These are phyloP conservation scores for Eucalyptus victrix DNA, from an alignment of 345 rosid species.

Conservation along the genomic window DNA sequence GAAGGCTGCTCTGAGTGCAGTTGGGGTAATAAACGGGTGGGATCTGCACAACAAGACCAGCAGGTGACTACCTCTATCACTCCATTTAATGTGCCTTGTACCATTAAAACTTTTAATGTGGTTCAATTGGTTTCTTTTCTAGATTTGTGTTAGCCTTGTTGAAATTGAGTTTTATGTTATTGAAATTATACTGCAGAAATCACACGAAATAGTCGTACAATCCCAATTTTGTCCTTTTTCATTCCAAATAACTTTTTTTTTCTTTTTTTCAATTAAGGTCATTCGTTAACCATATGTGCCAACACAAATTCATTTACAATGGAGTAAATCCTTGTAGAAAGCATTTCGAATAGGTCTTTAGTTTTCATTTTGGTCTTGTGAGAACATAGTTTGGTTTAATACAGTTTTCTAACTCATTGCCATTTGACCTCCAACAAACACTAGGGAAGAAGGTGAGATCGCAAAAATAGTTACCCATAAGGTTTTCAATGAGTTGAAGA, in stretches of 20 bases:
- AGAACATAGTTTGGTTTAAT: fast-evolving
- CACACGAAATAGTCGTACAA: fast-evolving
- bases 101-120: background rate
- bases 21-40: fast-evolving
- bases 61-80: fast-evolving
- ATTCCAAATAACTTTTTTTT: too few relatives aligned
- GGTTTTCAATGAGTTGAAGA: background rate
- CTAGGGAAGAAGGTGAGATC: background rate
- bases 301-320: too few relatives aligned
- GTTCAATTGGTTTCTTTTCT: too few relatives aligned
- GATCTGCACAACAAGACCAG: fast-evolving
- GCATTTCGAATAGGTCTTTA: too few relatives aligned
- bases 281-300: too few relatives aligned
- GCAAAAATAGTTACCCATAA: fast-evolving
- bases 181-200: background rate
- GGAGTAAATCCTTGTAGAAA: too few relatives aligned
- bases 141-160: too few relatives aligned
- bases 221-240: too few relatives aligned
- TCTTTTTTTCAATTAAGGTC: too few relatives aligned
- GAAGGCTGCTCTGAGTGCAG: background rate
- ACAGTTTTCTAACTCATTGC: background rate
- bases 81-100: background rate
- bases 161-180: too few relatives aligned
- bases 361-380: too few relatives aligned
- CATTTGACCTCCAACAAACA: background rate